A percentile compares a stretch with the other conserved stretches of the same genome.
phyloP scores from a whole-genome alignment of 306 rosid species.

The Styphnolobium japonicum region DNA sequence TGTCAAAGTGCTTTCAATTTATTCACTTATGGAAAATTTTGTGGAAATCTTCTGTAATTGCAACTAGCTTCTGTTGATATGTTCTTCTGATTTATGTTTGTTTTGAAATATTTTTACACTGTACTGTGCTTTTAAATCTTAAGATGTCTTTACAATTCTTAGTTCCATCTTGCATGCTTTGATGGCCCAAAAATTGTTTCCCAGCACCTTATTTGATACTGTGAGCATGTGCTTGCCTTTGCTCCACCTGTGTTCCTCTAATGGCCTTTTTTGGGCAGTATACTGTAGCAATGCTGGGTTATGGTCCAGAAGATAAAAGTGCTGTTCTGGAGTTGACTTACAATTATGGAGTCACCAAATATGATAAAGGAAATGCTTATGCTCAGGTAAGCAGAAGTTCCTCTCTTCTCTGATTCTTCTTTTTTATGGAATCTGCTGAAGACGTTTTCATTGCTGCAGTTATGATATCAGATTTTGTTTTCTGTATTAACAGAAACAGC shows the following conservation, averaged over 20 bases:
- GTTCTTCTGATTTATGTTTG: constrained; percentile 15
- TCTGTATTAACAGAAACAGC: background rate
- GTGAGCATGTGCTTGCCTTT: constrained; percentile 11
- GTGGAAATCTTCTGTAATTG: constrained; percentile 9
- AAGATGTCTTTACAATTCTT: background rate
- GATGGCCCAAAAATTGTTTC: constrained; percentile 3
- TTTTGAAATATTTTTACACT: background rate
- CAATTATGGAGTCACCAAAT: constrained; percentile 90
- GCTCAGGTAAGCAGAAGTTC: constrained; percentile 62
- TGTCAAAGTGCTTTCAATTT: background rate
- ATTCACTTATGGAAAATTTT: background rate
- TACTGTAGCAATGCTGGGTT: constrained; percentile 85
- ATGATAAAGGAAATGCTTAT: constrained; percentile 91
- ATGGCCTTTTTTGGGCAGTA: constrained; percentile 45
- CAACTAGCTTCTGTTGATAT: background rate
- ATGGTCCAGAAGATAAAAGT: constrained; percentile 94
- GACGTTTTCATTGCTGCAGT: background rate
- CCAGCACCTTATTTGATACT: constrained; percentile 8
- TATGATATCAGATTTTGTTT: constrained; percentile 7
- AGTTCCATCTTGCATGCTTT: constrained; percentile 16
- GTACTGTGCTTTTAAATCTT: too few species aligned
- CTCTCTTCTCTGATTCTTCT: constrained; percentile 9
- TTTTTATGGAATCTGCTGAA: constrained; percentile 8
- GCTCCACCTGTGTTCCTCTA: background rate
- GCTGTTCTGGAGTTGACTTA: constrained; percentile 90